Conservation (phyloP, 345 rosid genomes). For the Raphanus raphanistrum region DNA sequence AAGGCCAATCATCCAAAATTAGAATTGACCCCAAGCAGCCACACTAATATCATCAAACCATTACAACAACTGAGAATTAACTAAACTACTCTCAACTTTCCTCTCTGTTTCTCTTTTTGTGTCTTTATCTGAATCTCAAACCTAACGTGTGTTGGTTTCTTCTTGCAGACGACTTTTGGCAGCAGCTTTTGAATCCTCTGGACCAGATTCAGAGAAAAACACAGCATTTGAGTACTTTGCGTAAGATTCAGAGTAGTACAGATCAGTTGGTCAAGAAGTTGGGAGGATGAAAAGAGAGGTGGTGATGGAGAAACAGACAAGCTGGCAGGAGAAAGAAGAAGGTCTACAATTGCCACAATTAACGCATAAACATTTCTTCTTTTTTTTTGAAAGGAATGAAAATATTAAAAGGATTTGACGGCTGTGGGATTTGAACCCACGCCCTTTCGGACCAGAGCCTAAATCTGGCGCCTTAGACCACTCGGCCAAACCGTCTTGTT, state of each 20-base stretch:
- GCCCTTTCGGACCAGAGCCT: conserved; percentile 99
- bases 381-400: no score
- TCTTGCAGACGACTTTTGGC: neutral
- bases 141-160: neutral
- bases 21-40: conserved; percentile 26
- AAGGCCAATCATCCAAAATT: conserved; percentile 28
- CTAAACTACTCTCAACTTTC: neutral
- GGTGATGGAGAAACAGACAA: neutral
- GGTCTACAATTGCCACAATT: no score
- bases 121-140: neutral
- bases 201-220: neutral
- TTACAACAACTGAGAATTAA: neutral
- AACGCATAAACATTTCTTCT: no score
- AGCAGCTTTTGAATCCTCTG: neutral
- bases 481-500: conserved; percentile 92
- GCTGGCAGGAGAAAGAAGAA: neutral
- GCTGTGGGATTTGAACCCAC: conserved; percentile 99
- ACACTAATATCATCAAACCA: no score
- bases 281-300: neutral
- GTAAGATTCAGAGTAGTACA: neutral
- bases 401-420: conserved; percentile 37
- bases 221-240: neutral
- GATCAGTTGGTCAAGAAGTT: neutral
- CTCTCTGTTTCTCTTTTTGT: neutral
- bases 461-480: conserved; percentile 99